A percentile compares a stretch with the other conserved stretches of the same genome.
phyloP scores from a whole-genome alignment of 139 green algal genomes.

The Coccomyxa sp. region DNA sequence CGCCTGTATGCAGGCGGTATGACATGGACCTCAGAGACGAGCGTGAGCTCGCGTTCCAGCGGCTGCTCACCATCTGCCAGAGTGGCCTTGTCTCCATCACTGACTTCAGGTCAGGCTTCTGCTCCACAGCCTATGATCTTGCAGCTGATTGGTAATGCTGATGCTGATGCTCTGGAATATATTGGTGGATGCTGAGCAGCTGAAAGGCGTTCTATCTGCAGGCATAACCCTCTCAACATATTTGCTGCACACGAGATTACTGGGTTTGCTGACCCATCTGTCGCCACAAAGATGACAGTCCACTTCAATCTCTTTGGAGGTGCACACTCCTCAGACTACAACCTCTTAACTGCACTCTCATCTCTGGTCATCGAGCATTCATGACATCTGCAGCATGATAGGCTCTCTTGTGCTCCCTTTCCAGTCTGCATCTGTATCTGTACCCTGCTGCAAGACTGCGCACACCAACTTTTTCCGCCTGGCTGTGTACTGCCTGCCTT shows the following conservation, averaged over 20 bases:
- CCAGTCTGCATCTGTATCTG: too few species aligned
- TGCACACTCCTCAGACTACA: neutral
- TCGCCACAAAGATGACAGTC: constrained; percentile 87
- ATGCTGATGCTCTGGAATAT: neutral
- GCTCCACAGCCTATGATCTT: neutral
- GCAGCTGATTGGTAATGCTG: neutral
- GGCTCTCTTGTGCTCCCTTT: too few species aligned
- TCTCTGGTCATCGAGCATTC: too few species aligned
- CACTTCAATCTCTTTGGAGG: constrained; percentile 90
- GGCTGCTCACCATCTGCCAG: constrained; percentile 69
- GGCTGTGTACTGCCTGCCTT: too few species aligned
- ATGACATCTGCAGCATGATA: too few species aligned
- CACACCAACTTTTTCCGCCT: too few species aligned
- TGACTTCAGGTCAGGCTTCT: constrained; percentile 50
- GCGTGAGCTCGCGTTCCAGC: constrained; percentile 73
- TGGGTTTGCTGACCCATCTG: constrained; percentile 64
- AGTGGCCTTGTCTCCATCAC: constrained; percentile 68
- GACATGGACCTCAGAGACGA: constrained; percentile 76
- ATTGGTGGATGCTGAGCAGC: neutral
- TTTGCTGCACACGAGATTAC: constrained; percentile 87
- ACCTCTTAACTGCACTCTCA: too few species aligned
- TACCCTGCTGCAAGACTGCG: too few species aligned
- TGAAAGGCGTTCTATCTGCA: constrained; percentile 7
- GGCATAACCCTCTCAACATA: constrained; percentile 70
- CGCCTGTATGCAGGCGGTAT: constrained; percentile 33